Conservation (phyloP, 2,329 filamentous ascomycete genomes). For the Cryphonectria nitschkei region DNA sequence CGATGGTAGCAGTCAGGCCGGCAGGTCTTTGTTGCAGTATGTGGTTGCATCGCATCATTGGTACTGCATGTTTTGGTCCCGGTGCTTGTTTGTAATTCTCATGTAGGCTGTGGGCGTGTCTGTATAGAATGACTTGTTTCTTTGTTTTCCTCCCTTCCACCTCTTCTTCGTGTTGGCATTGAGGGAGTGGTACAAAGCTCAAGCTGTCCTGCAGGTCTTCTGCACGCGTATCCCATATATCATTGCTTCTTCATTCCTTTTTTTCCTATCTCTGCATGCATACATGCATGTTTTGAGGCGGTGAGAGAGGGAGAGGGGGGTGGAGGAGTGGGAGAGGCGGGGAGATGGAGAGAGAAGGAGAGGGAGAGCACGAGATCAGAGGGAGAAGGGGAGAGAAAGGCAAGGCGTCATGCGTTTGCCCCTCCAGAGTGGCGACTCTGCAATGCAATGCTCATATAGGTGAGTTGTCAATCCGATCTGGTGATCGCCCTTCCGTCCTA, state of each 20-base stretch:
- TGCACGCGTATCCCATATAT: not conserved
- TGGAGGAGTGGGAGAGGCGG: no score
- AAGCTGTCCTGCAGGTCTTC: not conserved
- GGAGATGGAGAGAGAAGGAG: not conserved
- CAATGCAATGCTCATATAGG: conserved; percentile 6
- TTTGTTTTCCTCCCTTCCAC: no score
- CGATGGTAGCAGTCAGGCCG: not conserved
- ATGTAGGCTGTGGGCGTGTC: not conserved
- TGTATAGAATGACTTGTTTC: not conserved
- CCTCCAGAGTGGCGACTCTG: conserved; percentile 2
- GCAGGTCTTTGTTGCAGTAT: not conserved
- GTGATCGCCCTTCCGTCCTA: conserved; percentile 6
- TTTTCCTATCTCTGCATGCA: not conserved
- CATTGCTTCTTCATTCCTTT: not conserved
- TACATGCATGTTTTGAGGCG: not conserved
- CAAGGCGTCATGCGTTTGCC: not conserved
- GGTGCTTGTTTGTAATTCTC: not conserved
- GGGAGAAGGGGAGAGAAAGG: no score
- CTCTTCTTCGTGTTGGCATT: not conserved
- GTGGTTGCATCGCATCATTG: conserved; percentile 10
- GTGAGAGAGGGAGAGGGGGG: not conserved
- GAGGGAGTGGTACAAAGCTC: not conserved
- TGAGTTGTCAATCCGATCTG: conserved; percentile 15
- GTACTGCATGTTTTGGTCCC: not conserved
- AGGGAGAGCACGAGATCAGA: not conserved